phyloP scores from a whole-genome alignment of 768 basidiomycete genomes.

The Mycena galericulata region DNA sequence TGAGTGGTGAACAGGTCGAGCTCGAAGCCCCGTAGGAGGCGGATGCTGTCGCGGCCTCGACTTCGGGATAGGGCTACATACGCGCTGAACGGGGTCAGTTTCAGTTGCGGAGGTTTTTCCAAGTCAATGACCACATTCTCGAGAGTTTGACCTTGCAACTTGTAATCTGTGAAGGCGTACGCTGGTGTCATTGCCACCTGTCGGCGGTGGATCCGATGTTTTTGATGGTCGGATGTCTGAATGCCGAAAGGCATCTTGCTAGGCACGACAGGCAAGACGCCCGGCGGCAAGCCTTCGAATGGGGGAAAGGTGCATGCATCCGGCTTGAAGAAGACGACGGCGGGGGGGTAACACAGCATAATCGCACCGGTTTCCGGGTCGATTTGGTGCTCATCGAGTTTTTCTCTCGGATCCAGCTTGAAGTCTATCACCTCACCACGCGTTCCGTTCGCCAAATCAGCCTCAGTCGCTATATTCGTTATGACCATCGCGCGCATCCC shows the following conservation, averaged over 20 bases:
- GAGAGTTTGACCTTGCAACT: constrained; percentile 54
- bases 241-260: constrained; percentile 17
- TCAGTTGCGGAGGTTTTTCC: constrained; percentile 39
- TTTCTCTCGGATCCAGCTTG: not conserved
- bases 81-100: constrained; percentile 44
- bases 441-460: not conserved
- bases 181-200: constrained; percentile 48
- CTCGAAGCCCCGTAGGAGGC: constrained; percentile 48
- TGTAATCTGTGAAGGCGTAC: constrained; percentile 57
- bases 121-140: constrained; percentile 51
- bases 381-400: not conserved
- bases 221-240: constrained; percentile 9
- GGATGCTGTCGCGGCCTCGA: constrained; percentile 40
- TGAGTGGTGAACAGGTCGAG: constrained; percentile 38
- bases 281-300: constrained; percentile 42
- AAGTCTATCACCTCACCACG: not conserved
- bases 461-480: not conserved
- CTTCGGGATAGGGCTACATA: constrained; percentile 52
- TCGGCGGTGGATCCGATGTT: constrained; percentile 19
- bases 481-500: not conserved
- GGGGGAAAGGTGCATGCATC: constrained; percentile 20
- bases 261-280: constrained; percentile 42
- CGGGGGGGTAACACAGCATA: constrained; percentile 45
- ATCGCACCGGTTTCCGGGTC: constrained; percentile 1
- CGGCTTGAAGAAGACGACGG: constrained; percentile 46